Percentiles rank a stretch among this genome's conserved stretches.
Evolutionary conservation across 441 rosid genomes (phyloP).

Genomic region (Gossypium schwendimanii): DNA sequence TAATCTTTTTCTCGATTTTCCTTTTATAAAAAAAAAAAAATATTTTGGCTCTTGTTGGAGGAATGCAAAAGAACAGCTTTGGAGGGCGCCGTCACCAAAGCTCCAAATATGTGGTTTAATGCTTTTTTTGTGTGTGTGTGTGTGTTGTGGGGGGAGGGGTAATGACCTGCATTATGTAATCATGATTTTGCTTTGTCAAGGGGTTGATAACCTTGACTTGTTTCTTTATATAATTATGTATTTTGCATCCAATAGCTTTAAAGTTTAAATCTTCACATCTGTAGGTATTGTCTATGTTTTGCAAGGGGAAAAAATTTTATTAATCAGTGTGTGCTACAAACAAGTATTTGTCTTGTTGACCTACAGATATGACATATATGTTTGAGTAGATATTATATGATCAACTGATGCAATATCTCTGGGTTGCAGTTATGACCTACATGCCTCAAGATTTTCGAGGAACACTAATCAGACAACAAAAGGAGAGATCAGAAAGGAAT

Average conservation of each 20-base stretch:
- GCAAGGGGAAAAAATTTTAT: background rate
- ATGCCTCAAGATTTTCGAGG: slow-evolving; percentile 99
- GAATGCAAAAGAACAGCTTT: background rate
- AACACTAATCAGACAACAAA: slow-evolving; percentile 73
- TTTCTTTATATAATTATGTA: background rate
- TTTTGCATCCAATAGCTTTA: background rate
- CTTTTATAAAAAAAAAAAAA: background rate
- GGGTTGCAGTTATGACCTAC: slow-evolving; percentile 84
- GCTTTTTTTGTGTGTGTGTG: background rate
- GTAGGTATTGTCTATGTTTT: background rate
- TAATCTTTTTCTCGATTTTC: background rate
- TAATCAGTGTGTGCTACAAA: background rate
- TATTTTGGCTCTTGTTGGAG: background rate
- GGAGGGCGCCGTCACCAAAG: background rate
- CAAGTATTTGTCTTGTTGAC: background rate
- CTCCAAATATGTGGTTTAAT: background rate
- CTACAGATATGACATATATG: background rate
- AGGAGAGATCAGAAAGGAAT: slow-evolving; percentile 92
- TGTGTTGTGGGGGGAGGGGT: no score
- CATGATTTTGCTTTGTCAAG: background rate
- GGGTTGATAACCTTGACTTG: background rate
- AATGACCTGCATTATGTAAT: background rate
- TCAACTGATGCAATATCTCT: slow-evolving; percentile 4
- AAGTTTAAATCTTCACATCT: no score
- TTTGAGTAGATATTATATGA: background rate